phyloP scores from a whole-genome alignment of 805 yeast species.

The Sugiyamaella chiloensis region DNA sequence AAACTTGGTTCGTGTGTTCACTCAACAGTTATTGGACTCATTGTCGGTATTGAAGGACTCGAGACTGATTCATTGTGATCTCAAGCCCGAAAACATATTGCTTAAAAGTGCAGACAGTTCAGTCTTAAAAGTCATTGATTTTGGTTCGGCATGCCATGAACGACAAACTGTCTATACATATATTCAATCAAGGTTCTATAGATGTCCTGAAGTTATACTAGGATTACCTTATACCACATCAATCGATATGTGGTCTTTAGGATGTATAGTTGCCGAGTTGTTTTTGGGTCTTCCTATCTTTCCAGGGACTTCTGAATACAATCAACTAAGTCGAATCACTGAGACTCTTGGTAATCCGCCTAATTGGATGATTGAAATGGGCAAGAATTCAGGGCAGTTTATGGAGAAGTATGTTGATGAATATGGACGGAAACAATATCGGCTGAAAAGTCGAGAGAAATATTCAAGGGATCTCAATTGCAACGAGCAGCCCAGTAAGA shows the following conservation, averaged over 20 bases:
- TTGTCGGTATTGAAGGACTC: conserved; percentile 75
- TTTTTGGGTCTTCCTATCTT: conserved; percentile 89
- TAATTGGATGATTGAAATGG: conserved; percentile 95
- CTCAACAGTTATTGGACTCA: conserved; percentile 79
- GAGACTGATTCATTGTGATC: conserved; percentile 89
- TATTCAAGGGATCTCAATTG: conserved; percentile 43
- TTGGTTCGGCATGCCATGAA: conserved; percentile 94
- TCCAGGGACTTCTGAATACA: conserved; percentile 93
- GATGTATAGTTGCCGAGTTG: conserved; percentile 87
- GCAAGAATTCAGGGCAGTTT: conserved; percentile 73
- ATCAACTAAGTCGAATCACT: conserved; percentile 78
- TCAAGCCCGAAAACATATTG: conserved; percentile 93
- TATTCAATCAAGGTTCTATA: conserved; percentile 86
- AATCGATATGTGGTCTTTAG: conserved; percentile 97
- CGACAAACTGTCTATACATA: conserved; percentile 85
- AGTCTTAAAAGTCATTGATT: conserved; percentile 88
- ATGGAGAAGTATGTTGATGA: conserved; percentile 47
- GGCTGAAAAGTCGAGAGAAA: conserved; percentile 50
- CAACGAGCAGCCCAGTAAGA: conserved; percentile 75
- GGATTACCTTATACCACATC: conserved; percentile 91
- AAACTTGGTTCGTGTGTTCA: conserved; percentile 70
- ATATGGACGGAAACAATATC: conserved; percentile 36
- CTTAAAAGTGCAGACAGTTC: conserved; percentile 78
- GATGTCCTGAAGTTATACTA: conserved; percentile 91
- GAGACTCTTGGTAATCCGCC: conserved; percentile 86